Conservation (phyloP, 2,329 filamentous ascomycete genomes). For the Claviceps quebecensis region DNA sequence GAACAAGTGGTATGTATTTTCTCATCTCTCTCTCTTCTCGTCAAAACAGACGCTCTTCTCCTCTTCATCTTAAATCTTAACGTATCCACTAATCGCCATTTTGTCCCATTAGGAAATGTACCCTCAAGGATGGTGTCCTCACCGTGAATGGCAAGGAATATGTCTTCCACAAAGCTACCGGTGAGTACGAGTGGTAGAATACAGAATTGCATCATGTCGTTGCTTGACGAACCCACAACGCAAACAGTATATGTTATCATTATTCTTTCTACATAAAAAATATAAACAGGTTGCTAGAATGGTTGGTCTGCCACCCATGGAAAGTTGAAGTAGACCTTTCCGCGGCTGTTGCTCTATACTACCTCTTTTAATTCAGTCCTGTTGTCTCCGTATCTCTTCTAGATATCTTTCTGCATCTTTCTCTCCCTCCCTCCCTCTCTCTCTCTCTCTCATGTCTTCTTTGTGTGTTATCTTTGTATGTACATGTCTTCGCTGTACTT, state of each 20-base stretch:
- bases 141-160: conserved; percentile 92
- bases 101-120: conserved; percentile 62
- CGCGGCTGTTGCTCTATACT: too few species aligned
- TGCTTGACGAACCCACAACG: background rate
- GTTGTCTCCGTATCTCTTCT: too few species aligned
- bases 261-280: background rate
- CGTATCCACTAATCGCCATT: conserved; percentile 1
- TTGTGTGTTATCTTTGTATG: too few species aligned
- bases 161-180: conserved; percentile 93
- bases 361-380: too few species aligned
- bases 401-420: too few species aligned
- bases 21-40: background rate
- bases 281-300: too few species aligned
- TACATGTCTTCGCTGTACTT: too few species aligned
- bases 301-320: too few species aligned
- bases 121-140: conserved; percentile 88
- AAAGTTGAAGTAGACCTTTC: too few species aligned
- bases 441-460: too few species aligned
- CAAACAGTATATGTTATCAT: background rate
- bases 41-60: conserved; percentile 5
- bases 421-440: too few species aligned
- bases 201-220: background rate
- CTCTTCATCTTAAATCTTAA: background rate
- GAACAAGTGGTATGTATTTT: conserved; percentile 67
- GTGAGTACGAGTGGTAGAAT: conserved; percentile 88